Percentiles rank a stretch among this genome's conserved stretches.
phyloP scores from a whole-genome alignment of 352 stramenopile species.

The Phytophthora palmivora region DNA sequence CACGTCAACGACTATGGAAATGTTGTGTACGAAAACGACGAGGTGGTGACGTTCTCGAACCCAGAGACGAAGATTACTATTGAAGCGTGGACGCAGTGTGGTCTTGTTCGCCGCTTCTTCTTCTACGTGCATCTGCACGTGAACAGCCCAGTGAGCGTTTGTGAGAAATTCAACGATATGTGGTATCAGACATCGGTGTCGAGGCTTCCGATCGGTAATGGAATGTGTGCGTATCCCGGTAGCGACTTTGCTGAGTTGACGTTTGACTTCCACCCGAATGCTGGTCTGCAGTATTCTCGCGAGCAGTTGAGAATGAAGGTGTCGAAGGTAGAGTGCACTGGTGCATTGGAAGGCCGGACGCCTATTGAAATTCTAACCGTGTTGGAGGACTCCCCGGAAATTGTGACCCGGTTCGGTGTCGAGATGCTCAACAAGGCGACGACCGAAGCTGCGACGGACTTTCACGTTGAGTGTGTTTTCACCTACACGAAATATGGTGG shows the following conservation, averaged over 20 bases:
- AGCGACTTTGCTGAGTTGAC: conserved; percentile 76
- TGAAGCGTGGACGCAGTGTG: conserved; percentile 71
- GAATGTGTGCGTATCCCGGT: conserved; percentile 59
- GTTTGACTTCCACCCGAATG: conserved; percentile 66
- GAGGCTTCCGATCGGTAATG: conserved; percentile 33
- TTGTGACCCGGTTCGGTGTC: conserved; percentile 62
- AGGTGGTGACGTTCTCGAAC: conserved; percentile 43
- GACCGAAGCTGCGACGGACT: conserved; percentile 47
- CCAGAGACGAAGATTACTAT: conserved; percentile 57
- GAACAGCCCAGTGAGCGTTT: conserved; percentile 53
- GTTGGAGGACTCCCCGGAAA: conserved; percentile 41
- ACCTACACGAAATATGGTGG: conserved; percentile 52
- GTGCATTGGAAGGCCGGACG: conserved; percentile 40
- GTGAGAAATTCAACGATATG: conserved; percentile 65
- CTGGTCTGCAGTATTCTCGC: conserved; percentile 45
- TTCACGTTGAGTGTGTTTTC: conserved; percentile 63
- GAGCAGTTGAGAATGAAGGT: conserved; percentile 49
- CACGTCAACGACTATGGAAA: conserved; percentile 9
- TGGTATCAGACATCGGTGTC: conserved; percentile 67
- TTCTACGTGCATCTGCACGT: conserved; percentile 65
- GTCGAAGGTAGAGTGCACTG: conserved; percentile 48
- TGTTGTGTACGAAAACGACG: conserved; percentile 24
- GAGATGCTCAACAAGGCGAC: conserved; percentile 51
- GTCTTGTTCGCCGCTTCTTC: conserved; percentile 48
- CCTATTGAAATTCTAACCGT: conserved; percentile 46